phyloP scores from a whole-genome alignment of 2,329 filamentous ascomycete genomes.

The Xylariales sp. region DNA sequence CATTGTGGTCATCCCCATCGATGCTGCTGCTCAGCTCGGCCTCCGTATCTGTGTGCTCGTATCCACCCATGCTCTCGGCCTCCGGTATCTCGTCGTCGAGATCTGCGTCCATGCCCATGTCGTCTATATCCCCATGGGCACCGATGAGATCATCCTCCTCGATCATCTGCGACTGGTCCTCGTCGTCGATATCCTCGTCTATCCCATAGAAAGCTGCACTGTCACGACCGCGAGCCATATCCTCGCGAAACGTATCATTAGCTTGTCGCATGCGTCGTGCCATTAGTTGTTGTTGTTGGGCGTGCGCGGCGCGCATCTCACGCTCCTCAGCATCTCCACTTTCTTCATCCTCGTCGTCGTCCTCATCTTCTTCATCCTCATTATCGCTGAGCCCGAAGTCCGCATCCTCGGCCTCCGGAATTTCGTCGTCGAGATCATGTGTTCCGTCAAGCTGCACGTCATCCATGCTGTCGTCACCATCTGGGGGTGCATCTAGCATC shows the following conservation, averaged over 20 bases:
- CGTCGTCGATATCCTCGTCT: constrained; percentile 66
- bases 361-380: constrained; percentile 54
- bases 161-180: constrained; percentile 68
- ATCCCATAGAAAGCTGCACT: constrained; percentile 63
- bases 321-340: constrained; percentile 45
- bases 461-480: constrained; percentile 54
- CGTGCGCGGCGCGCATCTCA: constrained; percentile 48
- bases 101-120: constrained; percentile 73
- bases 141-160: constrained; percentile 70
- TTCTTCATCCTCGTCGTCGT: constrained; percentile 54
- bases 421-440: constrained; percentile 77
- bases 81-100: constrained; percentile 79
- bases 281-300: constrained; percentile 63
- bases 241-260: constrained; percentile 72
- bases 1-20: constrained; percentile 50
- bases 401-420: constrained; percentile 72
- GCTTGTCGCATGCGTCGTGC: constrained; percentile 64
- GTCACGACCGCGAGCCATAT: constrained; percentile 64
- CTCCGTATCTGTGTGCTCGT: constrained; percentile 83
- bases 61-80: constrained; percentile 67
- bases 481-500: constrained; percentile 49
- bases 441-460: constrained; percentile 67
- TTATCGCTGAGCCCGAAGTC: constrained; percentile 63
- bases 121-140: constrained; percentile 49
- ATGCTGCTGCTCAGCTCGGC: constrained; percentile 67